A percentile compares a stretch with the other conserved stretches of the same genome.
phyloP scores from a whole-genome alignment of 768 basidiomycete genomes.

The Mycena rebaudengoi region DNA sequence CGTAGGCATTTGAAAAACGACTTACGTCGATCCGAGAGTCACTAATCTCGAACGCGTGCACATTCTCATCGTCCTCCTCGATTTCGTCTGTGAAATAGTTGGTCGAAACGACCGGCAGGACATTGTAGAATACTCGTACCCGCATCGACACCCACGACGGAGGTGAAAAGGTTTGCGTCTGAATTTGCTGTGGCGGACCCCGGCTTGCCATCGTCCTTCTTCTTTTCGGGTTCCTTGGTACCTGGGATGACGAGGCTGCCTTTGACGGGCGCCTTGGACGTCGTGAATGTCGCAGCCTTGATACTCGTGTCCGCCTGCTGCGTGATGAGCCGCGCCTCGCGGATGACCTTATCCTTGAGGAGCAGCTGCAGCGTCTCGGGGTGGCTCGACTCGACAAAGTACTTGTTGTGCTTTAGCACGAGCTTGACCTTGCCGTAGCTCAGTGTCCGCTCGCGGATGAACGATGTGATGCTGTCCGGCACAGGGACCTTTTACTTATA shows the following conservation, averaged over 20 bases:
- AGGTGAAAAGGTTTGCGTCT: conserved; percentile 89
- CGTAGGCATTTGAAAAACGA: conserved; percentile 8
- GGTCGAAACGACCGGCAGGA: background rate
- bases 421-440: conserved; percentile 99
- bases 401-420: conserved; percentile 97
- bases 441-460: conserved; percentile 92
- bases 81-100: conserved; percentile 75
- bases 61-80: conserved; percentile 97
- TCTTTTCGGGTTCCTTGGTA: conserved; percentile 78
- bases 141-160: conserved; percentile 93
- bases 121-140: conserved; percentile 55
- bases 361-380: conserved; percentile 91
- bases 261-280: conserved; percentile 82
- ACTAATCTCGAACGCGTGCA: conserved; percentile 96
- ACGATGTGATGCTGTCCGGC: conserved; percentile 82
- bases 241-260: conserved; percentile 90
- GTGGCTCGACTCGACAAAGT: conserved; percentile 95
- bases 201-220: conserved; percentile 58
- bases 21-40: conserved; percentile 92
- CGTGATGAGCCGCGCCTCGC: conserved; percentile 83
- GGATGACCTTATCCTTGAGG: conserved; percentile 86
- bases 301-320: conserved; percentile 75
- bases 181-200: conserved; percentile 39
- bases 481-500: conserved; percentile 79
- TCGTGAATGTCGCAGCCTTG: conserved; percentile 80